Percentiles rank a stretch among this genome's conserved stretches.
phyloP scores from a whole-genome alignment of 208 protist species.

The Leishmania arabica region DNA sequence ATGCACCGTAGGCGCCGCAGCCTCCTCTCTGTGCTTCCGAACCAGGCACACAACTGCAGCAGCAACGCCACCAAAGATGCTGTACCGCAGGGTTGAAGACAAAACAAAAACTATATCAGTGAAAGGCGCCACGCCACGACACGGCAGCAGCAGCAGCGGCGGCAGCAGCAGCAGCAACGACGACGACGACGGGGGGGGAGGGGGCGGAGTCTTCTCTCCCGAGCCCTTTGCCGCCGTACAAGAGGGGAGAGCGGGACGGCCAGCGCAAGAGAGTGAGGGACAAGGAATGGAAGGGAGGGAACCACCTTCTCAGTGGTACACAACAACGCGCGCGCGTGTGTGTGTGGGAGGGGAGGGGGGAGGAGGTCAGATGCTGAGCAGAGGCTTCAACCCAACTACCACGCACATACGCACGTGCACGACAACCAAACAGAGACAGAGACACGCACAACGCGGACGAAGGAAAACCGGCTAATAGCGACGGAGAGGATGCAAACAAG shows the following conservation, averaged over 20 bases:
- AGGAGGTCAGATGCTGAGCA: no score
- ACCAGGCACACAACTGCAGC: not conserved
- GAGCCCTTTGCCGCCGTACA: not conserved
- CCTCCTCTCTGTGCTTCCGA: not conserved
- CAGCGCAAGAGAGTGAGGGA: not conserved
- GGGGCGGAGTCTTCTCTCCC: not conserved
- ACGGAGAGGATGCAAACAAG: not conserved
- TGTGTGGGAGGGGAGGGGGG: not conserved
- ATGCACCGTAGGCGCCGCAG: not conserved
- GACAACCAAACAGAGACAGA: conserved; percentile 1
- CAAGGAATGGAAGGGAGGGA: not conserved
- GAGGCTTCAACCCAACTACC: not conserved
- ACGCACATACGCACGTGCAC: not conserved
- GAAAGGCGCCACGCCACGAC: not conserved
- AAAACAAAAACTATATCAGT: no score
- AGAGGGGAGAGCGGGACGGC: not conserved
- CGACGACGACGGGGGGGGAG: not conserved
- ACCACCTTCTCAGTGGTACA: not conserved
- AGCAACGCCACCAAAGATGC: not conserved
- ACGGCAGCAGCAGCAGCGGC: not conserved
- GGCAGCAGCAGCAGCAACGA: not conserved
- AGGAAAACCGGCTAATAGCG: not conserved
- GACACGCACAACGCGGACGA: not conserved
- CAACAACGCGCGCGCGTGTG: not conserved
- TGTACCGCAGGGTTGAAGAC: no score